phyloP scores from a whole-genome alignment of 495 filamentous ascomycete species.

The Penicillium paradoxum region DNA sequence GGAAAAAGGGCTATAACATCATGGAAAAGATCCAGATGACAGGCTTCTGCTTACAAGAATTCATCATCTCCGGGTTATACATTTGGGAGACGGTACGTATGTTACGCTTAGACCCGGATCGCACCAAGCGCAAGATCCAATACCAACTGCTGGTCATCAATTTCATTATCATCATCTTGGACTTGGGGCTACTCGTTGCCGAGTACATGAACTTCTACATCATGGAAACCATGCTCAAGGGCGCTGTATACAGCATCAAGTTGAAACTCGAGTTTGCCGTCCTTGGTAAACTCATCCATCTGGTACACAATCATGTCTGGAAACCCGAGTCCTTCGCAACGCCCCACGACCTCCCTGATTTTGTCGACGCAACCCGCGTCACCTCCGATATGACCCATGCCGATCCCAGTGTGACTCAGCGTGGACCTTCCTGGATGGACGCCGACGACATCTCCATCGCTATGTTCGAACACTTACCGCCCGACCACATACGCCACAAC shows the following conservation, averaged over 20 bases:
- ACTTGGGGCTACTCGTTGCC: constrained; percentile 51
- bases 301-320: constrained; percentile 40
- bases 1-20: constrained; percentile 44
- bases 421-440: constrained; percentile 33
- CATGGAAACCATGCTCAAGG: constrained; percentile 57
- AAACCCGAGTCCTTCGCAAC: constrained; percentile 34
- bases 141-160: constrained; percentile 57
- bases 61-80: constrained; percentile 56
- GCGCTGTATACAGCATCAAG: constrained; percentile 59
- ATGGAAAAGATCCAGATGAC: constrained; percentile 64
- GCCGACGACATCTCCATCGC: constrained; percentile 40
- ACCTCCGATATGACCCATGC: constrained; percentile 43
- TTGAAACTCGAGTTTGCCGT: constrained; percentile 63
- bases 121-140: constrained; percentile 48
- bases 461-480: constrained; percentile 38
- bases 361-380: constrained; percentile 42
- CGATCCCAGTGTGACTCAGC: constrained; percentile 17
- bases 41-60: constrained; percentile 58
- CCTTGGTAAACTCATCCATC: constrained; percentile 45
- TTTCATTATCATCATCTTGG: constrained; percentile 50
- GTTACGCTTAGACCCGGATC: constrained; percentile 41
- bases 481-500: constrained; percentile 14
- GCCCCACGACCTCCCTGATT: constrained; percentile 35
- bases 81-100: constrained; percentile 52
- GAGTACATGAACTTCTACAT: constrained; percentile 54